Percentiles rank a stretch among this genome's conserved stretches.
Evolutionary conservation across 2,329 filamentous ascomycete genomes (phyloP).

Genomic region (Diaporthe ampelina): DNA sequence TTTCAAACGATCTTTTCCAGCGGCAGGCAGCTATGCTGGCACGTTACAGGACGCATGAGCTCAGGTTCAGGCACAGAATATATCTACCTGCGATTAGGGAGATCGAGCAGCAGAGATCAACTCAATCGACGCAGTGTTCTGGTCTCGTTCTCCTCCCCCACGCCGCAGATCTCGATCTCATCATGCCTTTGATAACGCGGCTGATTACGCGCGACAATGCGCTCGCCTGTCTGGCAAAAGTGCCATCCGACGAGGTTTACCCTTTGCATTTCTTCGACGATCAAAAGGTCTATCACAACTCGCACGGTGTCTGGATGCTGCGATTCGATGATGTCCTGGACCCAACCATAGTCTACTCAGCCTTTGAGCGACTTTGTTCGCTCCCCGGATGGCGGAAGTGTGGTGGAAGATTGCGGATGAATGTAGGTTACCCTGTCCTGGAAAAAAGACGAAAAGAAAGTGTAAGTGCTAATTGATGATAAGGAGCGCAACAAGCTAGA

Average conservation of each 20-base stretch:
- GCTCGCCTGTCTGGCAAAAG: not conserved
- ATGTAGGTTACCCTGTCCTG: conserved; percentile 36
- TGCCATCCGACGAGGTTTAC: conserved; percentile 39
- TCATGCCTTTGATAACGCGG: not conserved
- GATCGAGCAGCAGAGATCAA: not conserved
- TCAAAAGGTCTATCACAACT: conserved; percentile 43
- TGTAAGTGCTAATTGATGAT: not conserved
- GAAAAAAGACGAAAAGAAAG: not conserved
- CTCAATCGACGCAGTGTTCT: not conserved
- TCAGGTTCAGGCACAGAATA: not conserved
- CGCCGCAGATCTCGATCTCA: not conserved
- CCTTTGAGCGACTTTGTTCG: conserved; percentile 32
- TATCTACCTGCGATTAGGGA: not conserved
- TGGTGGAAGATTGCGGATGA: conserved; percentile 45
- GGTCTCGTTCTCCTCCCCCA: not conserved
- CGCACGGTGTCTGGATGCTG: conserved; percentile 46
- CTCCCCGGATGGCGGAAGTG: conserved; percentile 47
- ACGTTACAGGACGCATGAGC: not conserved
- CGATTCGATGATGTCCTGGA: conserved; percentile 49
- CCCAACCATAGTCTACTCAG: conserved; percentile 41
- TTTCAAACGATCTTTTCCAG: not conserved
- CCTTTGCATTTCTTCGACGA: conserved; percentile 48
- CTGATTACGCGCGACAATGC: not conserved
- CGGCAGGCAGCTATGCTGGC: not conserved
- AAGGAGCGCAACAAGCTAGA: conserved; percentile 50